These are phyloP conservation scores for Rasamsonia emersonii DNA, from an alignment of 2,329 filamentous ascomycete species.

Conservation along the genomic window DNA sequence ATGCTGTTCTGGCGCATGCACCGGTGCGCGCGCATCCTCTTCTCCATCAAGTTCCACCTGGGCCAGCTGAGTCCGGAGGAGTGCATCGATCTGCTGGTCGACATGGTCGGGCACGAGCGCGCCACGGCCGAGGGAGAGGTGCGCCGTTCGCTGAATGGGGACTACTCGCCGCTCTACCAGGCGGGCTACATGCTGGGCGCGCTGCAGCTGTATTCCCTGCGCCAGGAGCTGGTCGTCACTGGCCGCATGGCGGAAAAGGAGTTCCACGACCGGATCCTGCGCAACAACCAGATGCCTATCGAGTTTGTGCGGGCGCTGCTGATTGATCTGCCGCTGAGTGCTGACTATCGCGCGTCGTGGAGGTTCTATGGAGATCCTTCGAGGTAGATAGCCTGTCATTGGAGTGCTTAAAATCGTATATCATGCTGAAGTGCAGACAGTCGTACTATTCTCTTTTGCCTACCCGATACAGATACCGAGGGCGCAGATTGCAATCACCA, in stretches of 20 bases:
- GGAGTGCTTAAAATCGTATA: no score
- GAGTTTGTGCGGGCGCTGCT: slow-evolving; percentile 45
- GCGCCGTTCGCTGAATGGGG: slow-evolving; percentile 46
- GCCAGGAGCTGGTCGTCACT: slow-evolving; percentile 39
- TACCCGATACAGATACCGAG: no score
- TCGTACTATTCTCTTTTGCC: no score
- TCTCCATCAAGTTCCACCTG: slow-evolving; percentile 51
- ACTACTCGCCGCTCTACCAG: slow-evolving; percentile 52
- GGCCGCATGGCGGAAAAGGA: slow-evolving; percentile 41
- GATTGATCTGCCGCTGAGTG: slow-evolving; percentile 32
- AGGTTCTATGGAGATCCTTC: no score
- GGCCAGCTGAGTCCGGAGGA: slow-evolving; percentile 45
- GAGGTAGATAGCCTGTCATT: no score
- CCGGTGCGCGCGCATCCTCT: no score
- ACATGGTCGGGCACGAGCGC: slow-evolving; percentile 50
- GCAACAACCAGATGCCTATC: slow-evolving; percentile 40
- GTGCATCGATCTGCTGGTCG: slow-evolving; percentile 50
- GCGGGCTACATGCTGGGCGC: slow-evolving; percentile 53
- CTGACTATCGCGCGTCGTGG: slow-evolving; percentile 42
- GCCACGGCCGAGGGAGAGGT: slow-evolving; percentile 55
- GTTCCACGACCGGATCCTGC: slow-evolving; percentile 48
- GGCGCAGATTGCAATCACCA: no score
- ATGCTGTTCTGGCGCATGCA: no score
- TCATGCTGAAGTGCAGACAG: no score
- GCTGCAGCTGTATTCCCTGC: slow-evolving; percentile 45